These are phyloP conservation scores for Oemleria cerasiformis DNA, from an alignment of 306 rosid genomes.

Conservation along the genomic window DNA sequence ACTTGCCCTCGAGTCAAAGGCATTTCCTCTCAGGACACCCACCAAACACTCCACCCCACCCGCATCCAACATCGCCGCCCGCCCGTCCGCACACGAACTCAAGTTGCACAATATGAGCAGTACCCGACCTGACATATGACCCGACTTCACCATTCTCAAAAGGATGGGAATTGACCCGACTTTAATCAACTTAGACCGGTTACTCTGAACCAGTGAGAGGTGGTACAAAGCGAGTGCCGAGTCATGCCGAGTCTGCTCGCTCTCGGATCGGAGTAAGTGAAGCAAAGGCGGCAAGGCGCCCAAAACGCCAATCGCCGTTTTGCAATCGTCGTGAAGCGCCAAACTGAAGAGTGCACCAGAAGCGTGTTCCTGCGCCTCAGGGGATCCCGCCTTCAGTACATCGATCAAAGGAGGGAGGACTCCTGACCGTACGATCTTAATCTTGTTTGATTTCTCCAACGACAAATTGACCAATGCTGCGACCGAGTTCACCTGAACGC, in stretches of 20 bases:
- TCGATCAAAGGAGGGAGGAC: slow-evolving; percentile 73
- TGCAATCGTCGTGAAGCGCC: slow-evolving; percentile 67
- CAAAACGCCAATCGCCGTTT: slow-evolving; percentile 77
- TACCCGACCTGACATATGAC: slow-evolving; percentile 54
- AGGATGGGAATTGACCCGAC: slow-evolving; percentile 60
- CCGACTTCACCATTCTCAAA: slow-evolving; percentile 51
- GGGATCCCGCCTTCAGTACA: slow-evolving; percentile 53
- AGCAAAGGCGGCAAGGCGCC: slow-evolving; percentile 78
- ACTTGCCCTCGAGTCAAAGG: slow-evolving; percentile 30
- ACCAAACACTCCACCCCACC: slow-evolving; percentile 70
- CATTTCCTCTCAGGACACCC: slow-evolving; percentile 30
- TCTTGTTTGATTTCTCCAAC: slow-evolving; percentile 57
- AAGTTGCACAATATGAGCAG: slow-evolving; percentile 50
- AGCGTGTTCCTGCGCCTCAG: slow-evolving; percentile 85
- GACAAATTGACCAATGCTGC: slow-evolving; percentile 82
- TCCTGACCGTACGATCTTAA: slow-evolving; percentile 88
- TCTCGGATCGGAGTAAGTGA: slow-evolving; percentile 50
- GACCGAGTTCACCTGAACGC: slow-evolving; percentile 64
- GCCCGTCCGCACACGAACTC: slow-evolving; percentile 57
- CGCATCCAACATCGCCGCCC: slow-evolving; percentile 71
- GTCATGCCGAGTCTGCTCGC: slow-evolving; percentile 80
- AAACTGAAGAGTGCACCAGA: slow-evolving; percentile 79
- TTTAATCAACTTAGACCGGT: slow-evolving; percentile 68
- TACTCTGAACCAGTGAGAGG: slow-evolving; percentile 67
- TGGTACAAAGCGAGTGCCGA: slow-evolving; percentile 79